Percentiles rank a stretch among this genome's conserved stretches.
Evolutionary conservation across 2,329 filamentous ascomycete species (phyloP).

Genomic region (Diplodia mutila): DNA sequence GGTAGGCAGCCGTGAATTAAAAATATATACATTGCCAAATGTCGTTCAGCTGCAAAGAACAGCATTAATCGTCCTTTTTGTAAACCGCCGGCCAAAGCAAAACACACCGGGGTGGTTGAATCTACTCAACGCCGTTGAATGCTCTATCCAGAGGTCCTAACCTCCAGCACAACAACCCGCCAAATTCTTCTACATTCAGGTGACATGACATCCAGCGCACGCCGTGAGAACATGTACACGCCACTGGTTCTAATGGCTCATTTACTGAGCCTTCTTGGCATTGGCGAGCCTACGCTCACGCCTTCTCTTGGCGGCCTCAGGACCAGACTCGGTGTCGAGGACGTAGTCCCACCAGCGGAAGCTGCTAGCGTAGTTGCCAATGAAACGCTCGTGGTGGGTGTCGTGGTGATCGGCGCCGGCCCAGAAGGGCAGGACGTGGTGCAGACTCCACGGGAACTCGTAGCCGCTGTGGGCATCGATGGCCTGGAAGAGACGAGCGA

Average conservation of each 20-base stretch:
- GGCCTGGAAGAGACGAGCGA: conserved; percentile 90
- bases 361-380: conserved; percentile 96
- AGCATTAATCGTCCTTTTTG: conserved; percentile 18
- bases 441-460: conserved; percentile 96
- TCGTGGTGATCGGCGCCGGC: conserved; percentile 97
- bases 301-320: conserved; percentile 82
- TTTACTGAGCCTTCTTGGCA: conserved; percentile 63
- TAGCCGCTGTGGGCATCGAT: conserved; percentile 98
- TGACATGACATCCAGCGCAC: not conserved
- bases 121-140: conserved; percentile 5
- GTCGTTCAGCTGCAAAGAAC: conserved; percentile 13
- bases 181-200: not conserved
- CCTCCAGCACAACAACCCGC: not conserved
- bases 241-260: not conserved
- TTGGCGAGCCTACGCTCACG: conserved; percentile 75
- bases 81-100: not conserved
- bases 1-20: conserved; percentile 19
- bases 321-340: conserved; percentile 89
- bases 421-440: conserved; percentile 97
- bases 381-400: conserved; percentile 96
- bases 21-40: conserved; percentile 21
- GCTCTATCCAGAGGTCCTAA: conserved; percentile 10
- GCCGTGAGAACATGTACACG: not conserved
- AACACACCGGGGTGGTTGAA: not conserved
- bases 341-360: conserved; percentile 99